Evolutionary conservation across 306 rosid species (phyloP), one percentile per base, ranked within the genome.

Genomic region (Prunus salicina): DNA sequence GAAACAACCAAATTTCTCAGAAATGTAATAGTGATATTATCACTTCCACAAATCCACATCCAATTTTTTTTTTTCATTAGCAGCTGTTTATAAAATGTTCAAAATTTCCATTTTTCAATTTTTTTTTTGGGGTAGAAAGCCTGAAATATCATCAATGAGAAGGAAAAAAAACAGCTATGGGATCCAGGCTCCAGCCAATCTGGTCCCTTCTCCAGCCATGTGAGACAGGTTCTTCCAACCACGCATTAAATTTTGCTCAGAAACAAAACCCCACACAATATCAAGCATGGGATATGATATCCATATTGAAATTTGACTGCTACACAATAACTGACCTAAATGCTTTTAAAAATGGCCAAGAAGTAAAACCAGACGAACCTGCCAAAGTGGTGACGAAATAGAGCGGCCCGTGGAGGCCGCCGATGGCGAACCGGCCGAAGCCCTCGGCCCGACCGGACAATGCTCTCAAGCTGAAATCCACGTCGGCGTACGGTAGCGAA

Each of bases 391-490:
- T 86, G 77, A 91, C 92, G 20, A 15, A 60, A 81, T 86, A 91
- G 76, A 91, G 64, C 19, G 80, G 46, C 14, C 96, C 92, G 66
- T 82, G 49, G 22, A 87, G 86, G 30, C 92, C 96, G 15, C 96
- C 96, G 11, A 87, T 69, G 67, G 96, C 43, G 56, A 24, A 52
- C 72, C 87, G 85, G 28, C 90, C 91, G 56, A 87, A 91, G 11
- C 96, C 90, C 85, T 91, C 92, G 0, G 91, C 90, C 14, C 74
- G 66, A 51, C 86, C 89, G 13, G 93, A 89, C 78, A 91, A 38
- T 20, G 82, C 80, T 71, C 90, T 73, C 78, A 89, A 53, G 41
- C 12, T 76, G 15, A 87, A 87, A 80, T 91, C 93, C 8, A 81
- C 88, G 45, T 89, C 90, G 12, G 78, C 73, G 80, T 86, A 91